These are phyloP conservation scores for Aspergillus sp. DNA, from an alignment of 2,329 filamentous ascomycete genomes.

Conservation along the genomic window DNA sequence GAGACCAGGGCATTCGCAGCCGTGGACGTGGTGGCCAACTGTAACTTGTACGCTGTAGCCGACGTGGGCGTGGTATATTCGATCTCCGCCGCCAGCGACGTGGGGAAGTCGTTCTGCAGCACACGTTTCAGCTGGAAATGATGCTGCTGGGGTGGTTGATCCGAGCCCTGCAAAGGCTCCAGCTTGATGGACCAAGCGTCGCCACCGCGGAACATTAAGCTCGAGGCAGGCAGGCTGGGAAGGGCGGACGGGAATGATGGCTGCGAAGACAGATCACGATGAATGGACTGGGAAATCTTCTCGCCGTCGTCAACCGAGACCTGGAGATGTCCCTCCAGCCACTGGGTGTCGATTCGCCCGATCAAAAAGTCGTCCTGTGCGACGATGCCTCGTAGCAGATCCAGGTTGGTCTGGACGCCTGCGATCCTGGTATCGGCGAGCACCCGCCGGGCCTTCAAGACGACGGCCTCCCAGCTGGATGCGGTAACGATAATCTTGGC, in stretches of 20 bases:
- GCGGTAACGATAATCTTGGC: slow-evolving; percentile 61
- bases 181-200: slow-evolving; percentile 59
- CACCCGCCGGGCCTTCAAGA: slow-evolving; percentile 55
- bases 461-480: slow-evolving; percentile 50
- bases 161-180: slow-evolving; percentile 26
- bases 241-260: background rate
- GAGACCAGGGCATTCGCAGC: slow-evolving; percentile 40
- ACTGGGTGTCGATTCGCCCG: slow-evolving; percentile 54
- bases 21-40: slow-evolving; percentile 47
- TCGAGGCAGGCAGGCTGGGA: slow-evolving; percentile 30
- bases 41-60: slow-evolving; percentile 45
- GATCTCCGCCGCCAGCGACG: slow-evolving; percentile 54
- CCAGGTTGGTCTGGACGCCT: slow-evolving; percentile 60
- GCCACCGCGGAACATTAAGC: slow-evolving; percentile 55
- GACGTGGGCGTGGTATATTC: slow-evolving; percentile 44
- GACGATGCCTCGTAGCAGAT: slow-evolving; percentile 55
- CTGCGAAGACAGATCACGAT: background rate
- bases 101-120: slow-evolving; percentile 60
- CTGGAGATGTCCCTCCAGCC: slow-evolving; percentile 54
- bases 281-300: slow-evolving; percentile 21
- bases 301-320: slow-evolving; percentile 38
- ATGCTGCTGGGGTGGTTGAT: slow-evolving; percentile 34
- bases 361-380: slow-evolving; percentile 50
- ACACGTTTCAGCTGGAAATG: slow-evolving; percentile 57
- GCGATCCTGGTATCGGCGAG: slow-evolving; percentile 55